Base-by-base conservation (phyloP, 148 eudicot species). In the Amaranthus palmeri region DNA sequence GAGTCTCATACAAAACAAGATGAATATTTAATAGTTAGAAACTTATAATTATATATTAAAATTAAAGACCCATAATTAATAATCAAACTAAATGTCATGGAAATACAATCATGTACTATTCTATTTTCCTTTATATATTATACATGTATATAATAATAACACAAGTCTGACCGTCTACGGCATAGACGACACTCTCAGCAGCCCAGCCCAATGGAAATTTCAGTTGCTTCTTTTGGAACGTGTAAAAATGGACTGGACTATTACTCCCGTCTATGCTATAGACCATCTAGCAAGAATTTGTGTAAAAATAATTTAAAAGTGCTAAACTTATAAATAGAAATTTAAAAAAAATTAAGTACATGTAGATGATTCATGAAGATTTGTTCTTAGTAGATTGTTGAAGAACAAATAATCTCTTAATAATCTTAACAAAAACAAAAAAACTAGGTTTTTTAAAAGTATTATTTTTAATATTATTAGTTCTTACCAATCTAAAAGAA, bases 381-480 rank as follows among this genome's bases (percentile, higher is more conserved):
- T 59, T 25, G 63, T 73, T 80, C 72, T 85, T 80, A 54, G 75
- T 8, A 72, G 76, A 64, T 53, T 70, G 84, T 60, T 75, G 88
- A 73, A 82, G 80, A 49, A 71, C 73, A 75, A 85, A 82, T 9
- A 85, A 46, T 69, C 81, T 82, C 66, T 71, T 85, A 70, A 85
- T 70, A 41, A 82, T 82, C 74, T 76, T 82, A 57, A 85, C 68
- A 8, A 82, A 67, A 61, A 76, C 73, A 8, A 82, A 47, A 7
- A 76, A 67, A 53, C 80, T 77, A 10, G 84, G 66, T 69, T 67
- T 82, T 82, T 80, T 82, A 56, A 11, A 59, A 36, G 10, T 53
- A 45, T 17, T 52, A 55, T 40, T 51, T 54, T 11, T 64, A 4
- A 9, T 65, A 65, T 17, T 66, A n/a, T 11, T 66, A 49, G 17